Evolutionary conservation across 805 yeast genomes (phyloP).

Genomic region (Candida hispaniensis): DNA sequence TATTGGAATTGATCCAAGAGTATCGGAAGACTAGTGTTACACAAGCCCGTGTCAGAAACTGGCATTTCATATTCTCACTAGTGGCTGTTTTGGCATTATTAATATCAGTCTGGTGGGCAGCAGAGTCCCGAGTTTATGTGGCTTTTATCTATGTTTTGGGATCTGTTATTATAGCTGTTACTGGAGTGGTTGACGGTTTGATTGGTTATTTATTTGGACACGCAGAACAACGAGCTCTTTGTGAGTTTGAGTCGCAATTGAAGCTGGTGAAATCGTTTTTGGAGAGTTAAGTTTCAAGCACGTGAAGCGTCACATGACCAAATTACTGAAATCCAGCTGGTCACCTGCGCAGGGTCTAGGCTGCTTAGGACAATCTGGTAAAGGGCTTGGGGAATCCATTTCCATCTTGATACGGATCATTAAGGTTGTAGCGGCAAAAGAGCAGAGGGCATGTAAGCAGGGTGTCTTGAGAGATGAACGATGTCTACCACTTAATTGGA

Average conservation of each 20-base stretch:
- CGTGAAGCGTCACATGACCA: no score
- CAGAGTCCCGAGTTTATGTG: constrained; percentile 43
- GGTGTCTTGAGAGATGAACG: no score
- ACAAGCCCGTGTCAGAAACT: constrained; percentile 55
- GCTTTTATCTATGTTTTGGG: constrained; percentile 54
- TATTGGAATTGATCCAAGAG: constrained; percentile 36
- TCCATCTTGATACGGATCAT: no score
- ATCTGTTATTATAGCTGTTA: constrained; percentile 44
- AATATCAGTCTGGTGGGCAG: constrained; percentile 49
- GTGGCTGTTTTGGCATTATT: constrained; percentile 41
- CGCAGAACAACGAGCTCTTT: constrained; percentile 64
- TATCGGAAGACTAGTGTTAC: constrained; percentile 44
- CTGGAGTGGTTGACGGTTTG: constrained; percentile 66
- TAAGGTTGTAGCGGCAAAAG: no score
- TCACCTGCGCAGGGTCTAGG: no score
- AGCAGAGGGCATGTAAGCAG: no score
- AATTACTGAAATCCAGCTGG: no score
- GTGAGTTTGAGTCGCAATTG: constrained; percentile 66
- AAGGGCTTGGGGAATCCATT: no score
- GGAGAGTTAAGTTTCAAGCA: no score
- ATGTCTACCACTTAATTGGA: no score
- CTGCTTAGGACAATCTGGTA: no score
- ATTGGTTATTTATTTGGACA: constrained; percentile 73
- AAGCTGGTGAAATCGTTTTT: constrained; percentile 27
- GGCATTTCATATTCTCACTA: constrained; percentile 52